Percentiles rank a stretch among this genome's conserved stretches.
These are phyloP conservation scores for Globisporangium canariense DNA, from an alignment of 352 stramenopile genomes.

Conservation along the genomic window DNA sequence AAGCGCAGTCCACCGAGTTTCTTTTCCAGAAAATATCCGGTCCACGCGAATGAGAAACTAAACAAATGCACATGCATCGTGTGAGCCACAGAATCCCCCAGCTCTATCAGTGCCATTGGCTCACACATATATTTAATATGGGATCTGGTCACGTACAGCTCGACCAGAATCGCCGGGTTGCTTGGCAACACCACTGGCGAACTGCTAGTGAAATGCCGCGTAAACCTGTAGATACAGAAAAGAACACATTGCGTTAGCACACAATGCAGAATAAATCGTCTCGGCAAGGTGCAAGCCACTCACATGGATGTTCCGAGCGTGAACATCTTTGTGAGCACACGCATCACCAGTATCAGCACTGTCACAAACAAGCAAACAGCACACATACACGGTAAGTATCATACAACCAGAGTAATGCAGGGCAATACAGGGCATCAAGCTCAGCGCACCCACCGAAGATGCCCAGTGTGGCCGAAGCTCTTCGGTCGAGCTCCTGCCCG, in stretches of 20 bases:
- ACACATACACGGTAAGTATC: not conserved
- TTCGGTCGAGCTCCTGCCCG: constrained; percentile 11
- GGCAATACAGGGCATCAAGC: not conserved
- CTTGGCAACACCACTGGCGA: constrained; percentile 1
- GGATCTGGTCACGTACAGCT: constrained; percentile 7
- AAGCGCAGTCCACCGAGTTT: constrained; percentile 25
- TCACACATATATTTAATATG: not conserved
- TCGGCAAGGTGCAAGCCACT: not conserved
- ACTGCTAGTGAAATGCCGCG: not conserved
- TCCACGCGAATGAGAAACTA: constrained; percentile 28
- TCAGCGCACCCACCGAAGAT: constrained; percentile 10
- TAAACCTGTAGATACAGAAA: not conserved
- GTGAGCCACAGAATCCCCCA: not conserved
- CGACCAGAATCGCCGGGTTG: constrained; percentile 8
- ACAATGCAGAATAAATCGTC: not conserved
- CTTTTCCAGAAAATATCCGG: constrained; percentile 24
- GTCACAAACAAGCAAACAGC: not conserved
- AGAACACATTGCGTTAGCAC: not conserved
- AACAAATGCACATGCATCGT: not conserved
- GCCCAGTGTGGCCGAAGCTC: constrained; percentile 10
- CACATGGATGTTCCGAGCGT: constrained; percentile 8
- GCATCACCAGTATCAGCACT: constrained; percentile 13
- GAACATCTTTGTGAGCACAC: constrained; percentile 13
- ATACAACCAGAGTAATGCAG: not conserved
- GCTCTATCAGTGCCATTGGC: not conserved